A percentile compares a stretch with the other conserved stretches of the same genome.
Conservation (phyloP, 306 rosid genomes). For the Cucurbita argyrosperma region DNA sequence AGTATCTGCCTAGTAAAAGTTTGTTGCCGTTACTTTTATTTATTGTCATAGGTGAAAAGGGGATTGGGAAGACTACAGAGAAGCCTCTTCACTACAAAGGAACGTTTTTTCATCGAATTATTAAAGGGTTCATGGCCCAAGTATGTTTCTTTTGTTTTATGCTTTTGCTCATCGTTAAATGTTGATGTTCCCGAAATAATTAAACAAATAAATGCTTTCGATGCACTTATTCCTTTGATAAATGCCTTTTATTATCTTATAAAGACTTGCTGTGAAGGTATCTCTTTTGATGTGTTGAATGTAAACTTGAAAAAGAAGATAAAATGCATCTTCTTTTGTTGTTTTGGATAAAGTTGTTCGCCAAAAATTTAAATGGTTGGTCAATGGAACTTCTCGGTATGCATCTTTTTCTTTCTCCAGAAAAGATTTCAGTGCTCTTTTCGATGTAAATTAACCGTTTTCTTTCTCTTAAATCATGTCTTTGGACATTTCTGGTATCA, state of each 20-base stretch:
- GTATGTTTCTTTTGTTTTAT: slow-evolving; percentile 32
- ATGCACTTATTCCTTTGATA: not conserved
- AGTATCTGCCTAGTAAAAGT: not conserved
- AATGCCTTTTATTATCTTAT: not conserved
- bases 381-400: not conserved
- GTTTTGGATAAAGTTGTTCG: not conserved
- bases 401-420: not conserved
- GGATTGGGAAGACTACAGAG: slow-evolving; percentile 65
- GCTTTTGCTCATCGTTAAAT: not conserved
- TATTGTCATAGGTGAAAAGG: slow-evolving; percentile 64
- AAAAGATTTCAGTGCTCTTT: not conserved
- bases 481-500: not conserved
- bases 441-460: not conserved
- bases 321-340: not conserved
- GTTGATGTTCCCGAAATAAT: not conserved
- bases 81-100: slow-evolving; percentile 86
- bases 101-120: slow-evolving; percentile 68
- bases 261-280: not conserved
- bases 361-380: not conserved
- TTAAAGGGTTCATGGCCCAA: slow-evolving; percentile 95
- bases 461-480: not conserved
- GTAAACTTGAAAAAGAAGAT: not conserved
- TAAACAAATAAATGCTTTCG: not conserved
- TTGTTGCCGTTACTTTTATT: not conserved
- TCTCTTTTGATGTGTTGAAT: not conserved